Evolutionary conservation across 192 early-diverging fungal genomes (phyloP).

Genomic region (Obelidium mucronatum): DNA sequence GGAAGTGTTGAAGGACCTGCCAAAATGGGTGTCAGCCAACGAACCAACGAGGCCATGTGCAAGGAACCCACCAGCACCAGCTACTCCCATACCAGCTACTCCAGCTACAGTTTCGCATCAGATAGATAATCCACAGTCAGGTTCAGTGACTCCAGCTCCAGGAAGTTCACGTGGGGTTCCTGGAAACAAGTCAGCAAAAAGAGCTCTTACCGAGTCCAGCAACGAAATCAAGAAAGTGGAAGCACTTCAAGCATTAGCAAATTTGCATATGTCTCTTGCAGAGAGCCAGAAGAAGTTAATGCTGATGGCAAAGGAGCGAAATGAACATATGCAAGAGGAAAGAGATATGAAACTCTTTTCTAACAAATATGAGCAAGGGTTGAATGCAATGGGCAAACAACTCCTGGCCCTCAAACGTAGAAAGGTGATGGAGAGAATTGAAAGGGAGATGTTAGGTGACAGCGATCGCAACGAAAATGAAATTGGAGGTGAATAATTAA

Average conservation of each 20-base stretch:
- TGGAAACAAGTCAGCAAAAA: not conserved
- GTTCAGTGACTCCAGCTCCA: not conserved
- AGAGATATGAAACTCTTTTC: not conserved
- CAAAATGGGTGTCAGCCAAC: not conserved
- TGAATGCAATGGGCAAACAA: not conserved
- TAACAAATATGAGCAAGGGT: not conserved
- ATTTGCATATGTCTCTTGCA: not conserved
- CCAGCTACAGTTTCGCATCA: not conserved
- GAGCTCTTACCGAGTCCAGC: not conserved
- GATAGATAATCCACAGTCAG: not conserved
- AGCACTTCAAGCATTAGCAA: not conserved
- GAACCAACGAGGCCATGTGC: not conserved
- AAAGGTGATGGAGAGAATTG: not conserved
- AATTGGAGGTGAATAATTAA: not conserved
- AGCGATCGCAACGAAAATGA: not conserved
- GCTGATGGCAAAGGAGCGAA: not conserved
- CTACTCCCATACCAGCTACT: not conserved
- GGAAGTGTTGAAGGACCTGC: not conserved
- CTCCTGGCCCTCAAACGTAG: not conserved
- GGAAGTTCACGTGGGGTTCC: too few species aligned
- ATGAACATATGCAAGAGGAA: not conserved
- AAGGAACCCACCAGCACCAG: too few species aligned
- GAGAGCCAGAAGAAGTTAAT: not conserved
- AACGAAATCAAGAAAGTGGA: conserved; percentile 1
- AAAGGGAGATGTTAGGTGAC: not conserved